phyloP scores from a whole-genome alignment of 768 basidiomycete genomes.

The Kwoniella pini region DNA sequence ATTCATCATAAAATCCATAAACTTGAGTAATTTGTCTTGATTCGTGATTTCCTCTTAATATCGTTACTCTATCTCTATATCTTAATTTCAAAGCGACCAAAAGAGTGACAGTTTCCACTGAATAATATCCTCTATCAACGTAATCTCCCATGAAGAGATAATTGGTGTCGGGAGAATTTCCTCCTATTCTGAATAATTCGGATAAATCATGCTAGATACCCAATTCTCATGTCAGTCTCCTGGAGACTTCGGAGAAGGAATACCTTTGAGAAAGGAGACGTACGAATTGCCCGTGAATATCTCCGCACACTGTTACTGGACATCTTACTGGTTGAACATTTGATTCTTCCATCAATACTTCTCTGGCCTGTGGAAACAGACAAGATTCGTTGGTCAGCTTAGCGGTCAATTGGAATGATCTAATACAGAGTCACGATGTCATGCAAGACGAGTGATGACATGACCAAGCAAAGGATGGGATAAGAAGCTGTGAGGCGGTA shows the following conservation, averaged over 20 bases:
- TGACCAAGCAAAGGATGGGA: not conserved
- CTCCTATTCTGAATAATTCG: slow-evolving; percentile 97
- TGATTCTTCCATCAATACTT: slow-evolving; percentile 98
- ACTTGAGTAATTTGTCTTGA: slow-evolving; percentile 99
- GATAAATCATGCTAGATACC: slow-evolving; percentile 99
- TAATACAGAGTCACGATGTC: too few relatives aligned
- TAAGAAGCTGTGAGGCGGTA: not conserved
- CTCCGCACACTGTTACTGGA: slow-evolving; percentile 98
- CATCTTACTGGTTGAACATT: slow-evolving; percentile 98
- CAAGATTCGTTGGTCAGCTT: slow-evolving; percentile 2
- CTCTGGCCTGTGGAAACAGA: slow-evolving; percentile 71
- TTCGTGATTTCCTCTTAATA: slow-evolving; percentile 97
- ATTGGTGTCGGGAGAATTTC: slow-evolving; percentile 98
- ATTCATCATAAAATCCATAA: slow-evolving; percentile 99
- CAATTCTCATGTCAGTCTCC: too few relatives aligned
- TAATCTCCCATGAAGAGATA: slow-evolving; percentile 99
- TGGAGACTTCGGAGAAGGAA: too few relatives aligned
- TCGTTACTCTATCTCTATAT: slow-evolving; percentile 96
- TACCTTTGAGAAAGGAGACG: too few relatives aligned
- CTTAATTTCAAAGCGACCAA: slow-evolving; percentile 96
- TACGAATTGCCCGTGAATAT: slow-evolving; percentile 99
- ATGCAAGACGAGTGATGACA: not conserved
- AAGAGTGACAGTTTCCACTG: slow-evolving; percentile 96
- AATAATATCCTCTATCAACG: slow-evolving; percentile 98
- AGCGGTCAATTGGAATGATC: too few relatives aligned